Percentiles rank a stretch among this genome's conserved stretches.
phyloP scores from a whole-genome alignment of 495 filamentous ascomycete genomes.

The Choiromyces venosus region DNA sequence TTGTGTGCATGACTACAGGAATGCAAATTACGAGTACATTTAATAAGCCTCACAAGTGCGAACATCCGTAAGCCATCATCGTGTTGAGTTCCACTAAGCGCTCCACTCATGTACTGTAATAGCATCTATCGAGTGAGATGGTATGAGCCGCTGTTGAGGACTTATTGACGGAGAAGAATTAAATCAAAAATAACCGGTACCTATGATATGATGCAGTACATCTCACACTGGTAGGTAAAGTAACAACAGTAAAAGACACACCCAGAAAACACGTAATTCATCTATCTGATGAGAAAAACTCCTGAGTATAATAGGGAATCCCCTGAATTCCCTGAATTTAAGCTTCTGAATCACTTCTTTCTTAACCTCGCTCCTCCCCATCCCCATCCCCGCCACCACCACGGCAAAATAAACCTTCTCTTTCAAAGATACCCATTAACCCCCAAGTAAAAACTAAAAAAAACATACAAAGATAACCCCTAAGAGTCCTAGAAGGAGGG shows the following conservation, averaged over 20 bases:
- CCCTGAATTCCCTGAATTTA: not conserved
- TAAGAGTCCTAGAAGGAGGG: not conserved
- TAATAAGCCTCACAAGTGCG: not conserved
- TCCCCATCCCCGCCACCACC: not conserved
- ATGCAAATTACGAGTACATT: too few species aligned
- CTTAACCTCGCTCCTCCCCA: not conserved
- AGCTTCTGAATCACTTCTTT: not conserved
- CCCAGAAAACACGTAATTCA: not conserved
- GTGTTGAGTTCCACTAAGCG: not conserved
- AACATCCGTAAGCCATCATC: not conserved
- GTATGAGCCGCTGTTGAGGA: not conserved
- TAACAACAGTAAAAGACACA: not conserved
- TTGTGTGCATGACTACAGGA: not conserved
- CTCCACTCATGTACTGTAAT: not conserved
- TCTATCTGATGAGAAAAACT: not conserved
- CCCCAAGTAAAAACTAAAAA: not conserved
- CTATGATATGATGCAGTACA: not conserved
- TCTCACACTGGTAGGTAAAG: not conserved
- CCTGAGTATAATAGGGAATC: not conserved
- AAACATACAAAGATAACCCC: not conserved
- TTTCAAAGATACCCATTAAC: not conserved
- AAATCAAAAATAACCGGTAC: not conserved
- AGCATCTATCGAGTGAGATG: not conserved
- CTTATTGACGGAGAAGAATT: not conserved
- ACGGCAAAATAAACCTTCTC: not conserved